Evolutionary conservation across 495 filamentous ascomycete species (phyloP).

Genomic region (Podospora pseudopauciseta): DNA sequence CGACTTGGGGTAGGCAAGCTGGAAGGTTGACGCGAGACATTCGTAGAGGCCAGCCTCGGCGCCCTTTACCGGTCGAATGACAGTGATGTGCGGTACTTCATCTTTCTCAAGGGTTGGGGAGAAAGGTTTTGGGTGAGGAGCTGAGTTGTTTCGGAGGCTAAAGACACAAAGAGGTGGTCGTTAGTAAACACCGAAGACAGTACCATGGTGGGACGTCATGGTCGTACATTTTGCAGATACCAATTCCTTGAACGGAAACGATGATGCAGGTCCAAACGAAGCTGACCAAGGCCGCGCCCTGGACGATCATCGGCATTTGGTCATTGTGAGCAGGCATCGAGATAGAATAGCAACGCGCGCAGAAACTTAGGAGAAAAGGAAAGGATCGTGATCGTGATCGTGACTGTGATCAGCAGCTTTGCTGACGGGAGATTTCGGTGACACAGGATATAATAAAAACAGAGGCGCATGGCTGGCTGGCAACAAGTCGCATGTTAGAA

Average conservation of each 20-base stretch:
- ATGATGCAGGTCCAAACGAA: constrained; percentile 50
- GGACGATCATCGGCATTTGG: constrained; percentile 37
- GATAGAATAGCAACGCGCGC: constrained; percentile 6
- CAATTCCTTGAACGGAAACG: constrained; percentile 47
- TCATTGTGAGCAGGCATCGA: constrained; percentile 23
- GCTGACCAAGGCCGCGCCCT: constrained; percentile 44
- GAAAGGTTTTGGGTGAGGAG: constrained; percentile 39
- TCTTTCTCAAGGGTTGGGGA: constrained; percentile 43
- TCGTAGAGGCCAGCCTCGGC: constrained; percentile 87
- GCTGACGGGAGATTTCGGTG: constrained; percentile 7
- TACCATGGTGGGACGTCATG: not conserved
- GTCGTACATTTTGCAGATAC: constrained; percentile 49
- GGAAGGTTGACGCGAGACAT: constrained; percentile 87
- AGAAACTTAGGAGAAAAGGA: constrained; percentile 4
- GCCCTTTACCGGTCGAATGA: constrained; percentile 91
- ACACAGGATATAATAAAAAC: constrained; percentile 8
- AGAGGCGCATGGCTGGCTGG: constrained; percentile 3
- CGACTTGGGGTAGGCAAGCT: constrained; percentile 70
- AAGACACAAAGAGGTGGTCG: constrained; percentile 8
- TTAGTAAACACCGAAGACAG: constrained; percentile 3
- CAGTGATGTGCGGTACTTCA: constrained; percentile 75
- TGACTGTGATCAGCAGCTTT: not conserved
- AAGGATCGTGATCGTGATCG: not conserved
- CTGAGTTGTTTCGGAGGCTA: constrained; percentile 52
- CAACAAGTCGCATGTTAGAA: not conserved